Evolutionary conservation across 164 flowering plant species (phyloP).

Genomic region (Stephania japonica): DNA sequence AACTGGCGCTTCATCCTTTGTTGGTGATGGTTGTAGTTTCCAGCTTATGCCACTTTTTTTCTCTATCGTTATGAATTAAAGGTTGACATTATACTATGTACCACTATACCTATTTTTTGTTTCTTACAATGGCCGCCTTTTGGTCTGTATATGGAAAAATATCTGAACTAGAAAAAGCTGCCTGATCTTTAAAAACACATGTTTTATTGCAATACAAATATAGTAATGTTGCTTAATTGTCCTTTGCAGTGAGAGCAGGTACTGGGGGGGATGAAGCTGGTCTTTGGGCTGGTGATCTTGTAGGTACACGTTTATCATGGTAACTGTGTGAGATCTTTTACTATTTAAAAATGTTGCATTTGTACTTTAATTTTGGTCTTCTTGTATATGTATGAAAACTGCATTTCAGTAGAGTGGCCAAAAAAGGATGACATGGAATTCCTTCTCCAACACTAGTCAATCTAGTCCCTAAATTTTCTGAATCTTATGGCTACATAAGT

Average conservation of each 20-base stretch:
- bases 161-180: background rate
- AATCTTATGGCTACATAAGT: background rate
- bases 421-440: background rate
- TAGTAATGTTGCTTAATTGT: background rate
- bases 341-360: background rate
- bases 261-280: conserved; percentile 99
- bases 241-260: conserved; percentile 86
- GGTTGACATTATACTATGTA: too few species aligned
- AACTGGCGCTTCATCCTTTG: too few species aligned
- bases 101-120: background rate
- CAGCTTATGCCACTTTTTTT: too few species aligned
- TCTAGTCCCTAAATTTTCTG: background rate
- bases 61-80: too few species aligned
- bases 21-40: too few species aligned
- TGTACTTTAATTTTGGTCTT: background rate
- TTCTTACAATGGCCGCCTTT: background rate
- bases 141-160: background rate
- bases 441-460: background rate
- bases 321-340: too few species aligned
- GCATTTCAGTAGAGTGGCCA: background rate
- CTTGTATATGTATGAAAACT: background rate
- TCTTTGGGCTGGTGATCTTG: conserved; percentile 99
- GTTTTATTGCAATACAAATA: background rate
- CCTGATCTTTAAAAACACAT: background rate
- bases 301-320: conserved; percentile 76